Evolutionary conservation across 768 basidiomycete genomes (phyloP).

Genomic region (Agaricus blazei): DNA sequence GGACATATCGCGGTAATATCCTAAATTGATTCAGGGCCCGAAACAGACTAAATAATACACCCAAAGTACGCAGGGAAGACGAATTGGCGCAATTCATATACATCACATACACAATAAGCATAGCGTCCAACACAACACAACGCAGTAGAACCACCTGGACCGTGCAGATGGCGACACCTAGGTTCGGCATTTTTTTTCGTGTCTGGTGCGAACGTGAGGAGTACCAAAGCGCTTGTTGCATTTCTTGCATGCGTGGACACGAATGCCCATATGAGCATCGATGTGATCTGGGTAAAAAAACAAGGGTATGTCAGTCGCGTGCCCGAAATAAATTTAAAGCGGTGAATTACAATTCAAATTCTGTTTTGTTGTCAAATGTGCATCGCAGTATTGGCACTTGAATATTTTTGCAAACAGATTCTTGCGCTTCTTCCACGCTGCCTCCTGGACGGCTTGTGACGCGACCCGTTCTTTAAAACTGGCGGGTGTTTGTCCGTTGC

Average conservation of each 20-base stretch:
- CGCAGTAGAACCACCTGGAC: too few species aligned
- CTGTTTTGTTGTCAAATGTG: slow-evolving; percentile 8
- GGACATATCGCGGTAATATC: background rate
- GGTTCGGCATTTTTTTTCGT: background rate
- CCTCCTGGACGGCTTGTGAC: slow-evolving; percentile 2
- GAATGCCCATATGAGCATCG: slow-evolving; percentile 3
- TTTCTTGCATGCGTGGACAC: background rate
- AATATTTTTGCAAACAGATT: slow-evolving; percentile 6
- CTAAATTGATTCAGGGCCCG: background rate
- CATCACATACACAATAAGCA: background rate
- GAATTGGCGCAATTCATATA: background rate
- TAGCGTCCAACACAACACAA: too few species aligned
- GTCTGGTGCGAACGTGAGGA: slow-evolving; percentile 9
- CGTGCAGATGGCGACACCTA: background rate
- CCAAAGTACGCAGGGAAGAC: background rate
- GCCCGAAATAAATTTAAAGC: background rate
- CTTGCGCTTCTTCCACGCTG: slow-evolving; percentile 6
- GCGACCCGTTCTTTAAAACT: slow-evolving; percentile 1
- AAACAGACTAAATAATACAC: background rate
- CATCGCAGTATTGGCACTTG: background rate
- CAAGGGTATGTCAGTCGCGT: background rate
- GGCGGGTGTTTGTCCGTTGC: background rate
- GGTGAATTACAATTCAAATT: slow-evolving; percentile 2
- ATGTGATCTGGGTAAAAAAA: background rate
- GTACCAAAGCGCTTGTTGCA: slow-evolving; percentile 10